phyloP scores from a whole-genome alignment of 768 basidiomycete genomes.

The Tricholoma flavovirens region DNA sequence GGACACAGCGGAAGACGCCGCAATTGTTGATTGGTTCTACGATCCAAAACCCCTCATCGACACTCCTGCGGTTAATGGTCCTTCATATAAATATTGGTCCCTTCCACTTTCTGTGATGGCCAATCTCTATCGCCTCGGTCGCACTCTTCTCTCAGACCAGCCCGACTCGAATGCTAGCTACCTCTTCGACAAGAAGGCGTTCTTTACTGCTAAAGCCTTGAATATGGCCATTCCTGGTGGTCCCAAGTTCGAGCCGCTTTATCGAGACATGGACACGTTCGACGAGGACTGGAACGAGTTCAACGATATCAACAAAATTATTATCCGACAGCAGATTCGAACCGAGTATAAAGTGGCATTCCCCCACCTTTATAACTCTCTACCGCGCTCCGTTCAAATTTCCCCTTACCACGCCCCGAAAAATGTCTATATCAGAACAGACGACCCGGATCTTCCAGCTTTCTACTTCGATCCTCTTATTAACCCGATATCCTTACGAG shows the following conservation, averaged over 20 bases:
- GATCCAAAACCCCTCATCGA: slow-evolving; percentile 93
- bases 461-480: slow-evolving; percentile 99
- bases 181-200: slow-evolving; percentile 94
- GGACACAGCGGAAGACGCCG: no score
- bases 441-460: slow-evolving; percentile 97
- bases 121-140: slow-evolving; percentile 91
- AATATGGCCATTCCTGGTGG: slow-evolving; percentile 98
- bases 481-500: slow-evolving; percentile 93
- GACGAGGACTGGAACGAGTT: slow-evolving; percentile 99
- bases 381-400: slow-evolving; percentile 90
- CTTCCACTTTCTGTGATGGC: slow-evolving; percentile 93
- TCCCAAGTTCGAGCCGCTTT: slow-evolving; percentile 96
- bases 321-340: slow-evolving; percentile 96
- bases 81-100: slow-evolving; percentile 91
- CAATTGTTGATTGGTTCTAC: slow-evolving; percentile 98
- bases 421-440: slow-evolving; percentile 98
- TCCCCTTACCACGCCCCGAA: slow-evolving; percentile 91
- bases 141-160: slow-evolving; percentile 89
- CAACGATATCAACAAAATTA: slow-evolving; percentile 99
- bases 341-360: slow-evolving; percentile 99
- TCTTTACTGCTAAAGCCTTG: slow-evolving; percentile 97
- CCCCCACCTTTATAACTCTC: slow-evolving; percentile 97
- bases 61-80: slow-evolving; percentile 85
- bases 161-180: slow-evolving; percentile 89
- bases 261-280: slow-evolving; percentile 94